Evolutionary conservation across 768 basidiomycete species (phyloP), one percentile per base, ranked within the genome.

Genomic region (Serendipita sp.): DNA sequence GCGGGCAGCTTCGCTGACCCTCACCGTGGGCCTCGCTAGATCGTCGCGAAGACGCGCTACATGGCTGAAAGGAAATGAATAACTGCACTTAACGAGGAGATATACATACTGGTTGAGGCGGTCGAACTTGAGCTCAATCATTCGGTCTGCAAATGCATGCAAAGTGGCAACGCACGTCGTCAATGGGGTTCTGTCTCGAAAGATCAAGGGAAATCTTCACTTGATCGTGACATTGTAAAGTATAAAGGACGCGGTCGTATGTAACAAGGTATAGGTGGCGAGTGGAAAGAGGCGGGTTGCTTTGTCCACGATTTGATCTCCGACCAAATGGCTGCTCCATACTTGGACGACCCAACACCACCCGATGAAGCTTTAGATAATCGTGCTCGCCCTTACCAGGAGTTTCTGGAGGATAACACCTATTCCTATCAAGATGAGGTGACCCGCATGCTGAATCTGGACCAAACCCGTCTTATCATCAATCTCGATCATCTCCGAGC

Each of bases 401-500:
- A 66, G 33, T 67, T 67, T 62, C 58, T 67, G 16, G 64, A 45
- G 42, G 62, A 63, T 44, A 64, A 42, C 63, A 28, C 51, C 41
- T 83, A 82, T 77, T 90, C 89, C 73, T 94, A 95, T 77, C 82
- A 84, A 68, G 86, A 92, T 68, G 86, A 88, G 63, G 86, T 95
- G 66, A 78, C 80, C 48, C 81, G 83, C 67, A 83, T 97, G 84
- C 80, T 97, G 53, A 83, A 88, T 63, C 78, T 79, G 20, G 86
- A 88, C 69, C 83, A 86, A 70, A 85, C 89, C 69, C 84, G 96
- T 72, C 84, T 98, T 69, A 84, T 94, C 68, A 83, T 99, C 72
- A 98, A 96, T 73, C 81, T 98, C 68, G 94, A 98, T 73, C 92
- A 98, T 75, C 75, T 98, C 69, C 86, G 95, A 75, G 90, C 91